Conservation (phyloP, 2,329 filamentous ascomycete species). For the Parastagonospora nodorum region DNA sequence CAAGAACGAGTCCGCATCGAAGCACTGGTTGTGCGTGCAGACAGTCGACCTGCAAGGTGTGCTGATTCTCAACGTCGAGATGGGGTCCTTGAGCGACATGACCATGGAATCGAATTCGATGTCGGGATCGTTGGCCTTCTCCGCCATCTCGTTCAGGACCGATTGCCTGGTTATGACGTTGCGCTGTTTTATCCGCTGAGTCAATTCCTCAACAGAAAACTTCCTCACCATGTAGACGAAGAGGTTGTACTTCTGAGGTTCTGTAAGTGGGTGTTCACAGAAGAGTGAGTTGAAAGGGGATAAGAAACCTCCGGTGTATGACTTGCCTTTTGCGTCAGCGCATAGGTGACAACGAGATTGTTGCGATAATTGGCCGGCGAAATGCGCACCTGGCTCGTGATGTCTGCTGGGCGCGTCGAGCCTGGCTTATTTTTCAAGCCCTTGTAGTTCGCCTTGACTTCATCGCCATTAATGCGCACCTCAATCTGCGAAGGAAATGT, state of each 20-base stretch:
- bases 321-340: slow-evolving; percentile 82
- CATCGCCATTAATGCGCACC: slow-evolving; percentile 84
- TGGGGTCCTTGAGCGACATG: slow-evolving; percentile 88
- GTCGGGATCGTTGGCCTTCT: slow-evolving; percentile 82
- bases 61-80: slow-evolving; percentile 82
- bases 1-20: slow-evolving; percentile 89
- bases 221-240: slow-evolving; percentile 76
- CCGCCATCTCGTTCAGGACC: slow-evolving; percentile 82
- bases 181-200: slow-evolving; percentile 66
- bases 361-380: slow-evolving; percentile 73
- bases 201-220: slow-evolving; percentile 72
- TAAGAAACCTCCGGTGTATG: slow-evolving; percentile 28
- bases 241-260: slow-evolving; percentile 54
- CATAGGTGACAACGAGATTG: slow-evolving; percentile 84
- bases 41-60: slow-evolving; percentile 78
- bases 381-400: slow-evolving; percentile 76
- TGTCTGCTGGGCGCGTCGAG: slow-evolving; percentile 89
- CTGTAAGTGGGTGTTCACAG: slow-evolving; percentile 19
- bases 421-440: slow-evolving; percentile 96
- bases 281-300: slow-evolving; percentile 5
- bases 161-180: slow-evolving; percentile 78
- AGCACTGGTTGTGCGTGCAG: slow-evolving; percentile 92
- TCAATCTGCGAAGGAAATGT: slow-evolving; percentile 92
- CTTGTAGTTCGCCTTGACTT: slow-evolving; percentile 90
- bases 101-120: slow-evolving; percentile 87